phyloP scores from a whole-genome alignment of 257 asterid genomes.

The Solanum okadae region DNA sequence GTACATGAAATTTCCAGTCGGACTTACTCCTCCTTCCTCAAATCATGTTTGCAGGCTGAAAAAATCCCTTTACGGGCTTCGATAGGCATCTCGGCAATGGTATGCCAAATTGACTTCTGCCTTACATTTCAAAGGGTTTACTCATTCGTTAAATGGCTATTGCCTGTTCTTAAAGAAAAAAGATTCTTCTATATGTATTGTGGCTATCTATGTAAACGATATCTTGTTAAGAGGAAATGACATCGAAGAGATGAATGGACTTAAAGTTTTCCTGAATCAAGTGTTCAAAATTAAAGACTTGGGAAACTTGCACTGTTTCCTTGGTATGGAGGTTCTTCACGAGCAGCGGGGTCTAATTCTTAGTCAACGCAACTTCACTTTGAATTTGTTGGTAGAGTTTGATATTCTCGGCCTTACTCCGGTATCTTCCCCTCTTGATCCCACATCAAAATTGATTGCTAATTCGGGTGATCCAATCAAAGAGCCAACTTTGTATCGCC shows the following conservation, averaged over 20 bases:
- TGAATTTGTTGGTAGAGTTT: background rate
- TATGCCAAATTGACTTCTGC: background rate
- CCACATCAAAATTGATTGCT: background rate
- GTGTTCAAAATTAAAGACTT: background rate
- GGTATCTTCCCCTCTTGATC: background rate
- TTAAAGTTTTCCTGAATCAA: background rate
- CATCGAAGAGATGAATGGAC: background rate
- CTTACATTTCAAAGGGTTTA: background rate
- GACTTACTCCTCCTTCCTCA: background rate
- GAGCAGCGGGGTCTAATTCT: background rate
- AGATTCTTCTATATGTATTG: background rate
- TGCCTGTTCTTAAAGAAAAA: background rate
- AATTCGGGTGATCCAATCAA: background rate
- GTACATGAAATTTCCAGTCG: background rate
- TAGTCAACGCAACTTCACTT: background rate
- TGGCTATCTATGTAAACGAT: background rate
- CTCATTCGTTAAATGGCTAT: background rate
- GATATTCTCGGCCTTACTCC: background rate
- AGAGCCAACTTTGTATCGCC: background rate
- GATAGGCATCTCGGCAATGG: background rate
- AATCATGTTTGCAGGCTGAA: background rate
- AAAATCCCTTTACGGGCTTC: background rate
- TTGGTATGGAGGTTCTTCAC: background rate
- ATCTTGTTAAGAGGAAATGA: background rate
- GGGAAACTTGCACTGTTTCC: background rate